Evolutionary conservation across 2,329 filamentous ascomycete genomes (phyloP).

Genomic region (Paraconiothyrium sp.): DNA sequence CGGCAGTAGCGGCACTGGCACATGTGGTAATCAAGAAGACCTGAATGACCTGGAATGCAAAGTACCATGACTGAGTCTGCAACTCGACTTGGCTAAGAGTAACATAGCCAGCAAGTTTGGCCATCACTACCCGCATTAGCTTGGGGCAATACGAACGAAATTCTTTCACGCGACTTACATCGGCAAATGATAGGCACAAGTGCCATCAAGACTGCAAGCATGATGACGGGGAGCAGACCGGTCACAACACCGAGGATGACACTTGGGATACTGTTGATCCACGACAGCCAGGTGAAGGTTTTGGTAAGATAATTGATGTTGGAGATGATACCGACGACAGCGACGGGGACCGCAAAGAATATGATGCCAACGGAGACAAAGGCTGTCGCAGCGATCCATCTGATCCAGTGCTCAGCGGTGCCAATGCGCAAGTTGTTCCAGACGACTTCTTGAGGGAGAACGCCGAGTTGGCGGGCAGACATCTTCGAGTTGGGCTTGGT

Average conservation of each 20-base stretch:
- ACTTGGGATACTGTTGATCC: constrained; percentile 53
- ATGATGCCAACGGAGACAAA: constrained; percentile 55
- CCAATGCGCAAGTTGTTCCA: constrained; percentile 57
- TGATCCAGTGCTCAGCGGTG: constrained; percentile 40
- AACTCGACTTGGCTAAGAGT: constrained; percentile 63
- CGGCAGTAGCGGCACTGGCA: constrained; percentile 77
- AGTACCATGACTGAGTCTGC: constrained; percentile 91
- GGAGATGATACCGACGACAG: constrained; percentile 55
- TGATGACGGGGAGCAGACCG: constrained; percentile 54
- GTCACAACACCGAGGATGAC: constrained; percentile 57
- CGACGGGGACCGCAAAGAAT: constrained; percentile 58
- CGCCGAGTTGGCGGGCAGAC: constrained; percentile 53
- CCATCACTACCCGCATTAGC: constrained; percentile 42
- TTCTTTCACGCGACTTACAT: constrained; percentile 28
- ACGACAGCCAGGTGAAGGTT: constrained; percentile 51
- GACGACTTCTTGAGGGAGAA: constrained; percentile 57
- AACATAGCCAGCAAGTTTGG: constrained; percentile 48
- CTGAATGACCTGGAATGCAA: constrained; percentile 91
- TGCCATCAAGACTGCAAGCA: constrained; percentile 56
- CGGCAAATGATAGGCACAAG: constrained; percentile 56
- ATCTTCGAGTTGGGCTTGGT: constrained; percentile 48
- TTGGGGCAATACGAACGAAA: not conserved
- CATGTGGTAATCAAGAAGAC: constrained; percentile 90
- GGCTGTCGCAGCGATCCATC: constrained; percentile 47
- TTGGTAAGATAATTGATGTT: constrained; percentile 56